A percentile compares a stretch with the other conserved stretches of the same genome.
phyloP scores from a whole-genome alignment of 2,329 filamentous ascomycete genomes.

The Penicillium digitatum region DNA sequence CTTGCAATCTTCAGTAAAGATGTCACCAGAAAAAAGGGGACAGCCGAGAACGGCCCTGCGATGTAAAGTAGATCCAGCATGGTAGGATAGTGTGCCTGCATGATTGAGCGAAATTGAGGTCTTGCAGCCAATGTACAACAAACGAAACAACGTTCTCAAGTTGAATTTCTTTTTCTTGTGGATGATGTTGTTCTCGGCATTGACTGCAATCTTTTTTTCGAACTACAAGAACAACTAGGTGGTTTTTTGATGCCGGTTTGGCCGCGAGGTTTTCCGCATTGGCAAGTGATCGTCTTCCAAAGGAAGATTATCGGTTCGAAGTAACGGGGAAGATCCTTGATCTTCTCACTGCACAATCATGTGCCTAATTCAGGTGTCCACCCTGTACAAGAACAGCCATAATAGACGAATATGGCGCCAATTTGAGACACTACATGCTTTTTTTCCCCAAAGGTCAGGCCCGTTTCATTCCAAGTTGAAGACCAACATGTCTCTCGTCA shows the following conservation, averaged over 20 bases:
- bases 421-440: neutral
- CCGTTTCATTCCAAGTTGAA: neutral
- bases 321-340: neutral
- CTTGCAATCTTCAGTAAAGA: conserved; percentile 50
- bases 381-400: no score
- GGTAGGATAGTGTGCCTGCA: conserved; percentile 10
- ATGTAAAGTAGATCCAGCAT: conserved; percentile 43
- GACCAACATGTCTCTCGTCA: accelerated
- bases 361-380: neutral
- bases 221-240: neutral
- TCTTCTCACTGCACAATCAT: neutral
- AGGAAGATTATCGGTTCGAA: neutral
- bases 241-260: neutral
- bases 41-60: conserved; percentile 45
- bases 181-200: neutral
- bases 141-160: neutral
- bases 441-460: neutral
- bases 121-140: conserved; percentile 4
- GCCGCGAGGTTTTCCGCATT: conserved; percentile 1
- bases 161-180: neutral
- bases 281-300: conserved; percentile 4
- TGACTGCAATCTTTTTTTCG: neutral
- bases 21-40: conserved; percentile 43
- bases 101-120: no score
- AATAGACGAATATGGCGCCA: neutral